These are phyloP conservation scores for Xylariaceae sp. DNA, from an alignment of 2,329 filamentous ascomycete genomes.

Conservation along the genomic window DNA sequence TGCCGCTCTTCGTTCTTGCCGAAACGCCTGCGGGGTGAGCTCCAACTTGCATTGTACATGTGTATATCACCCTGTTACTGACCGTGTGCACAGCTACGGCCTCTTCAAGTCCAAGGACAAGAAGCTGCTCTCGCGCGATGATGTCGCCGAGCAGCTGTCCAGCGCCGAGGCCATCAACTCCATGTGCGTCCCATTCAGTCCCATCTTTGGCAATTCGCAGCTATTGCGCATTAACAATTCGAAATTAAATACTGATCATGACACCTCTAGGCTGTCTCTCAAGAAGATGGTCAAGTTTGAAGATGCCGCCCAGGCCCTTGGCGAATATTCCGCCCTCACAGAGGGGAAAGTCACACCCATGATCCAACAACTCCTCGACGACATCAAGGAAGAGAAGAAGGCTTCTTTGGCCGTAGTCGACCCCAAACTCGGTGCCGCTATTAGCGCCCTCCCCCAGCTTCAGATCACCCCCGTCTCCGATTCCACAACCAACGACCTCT, in stretches of 20 bases:
- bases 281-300: constrained; percentile 98
- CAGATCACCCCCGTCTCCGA: constrained; percentile 81
- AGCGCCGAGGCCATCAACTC: constrained; percentile 82
- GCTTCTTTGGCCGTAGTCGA: constrained; percentile 91
- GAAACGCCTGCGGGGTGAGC: constrained; percentile 82
- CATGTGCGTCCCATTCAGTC: constrained; percentile 59
- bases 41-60: constrained; percentile 5
- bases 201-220: constrained; percentile 3
- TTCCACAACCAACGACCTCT: constrained; percentile 80
- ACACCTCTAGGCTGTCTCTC: constrained; percentile 69
- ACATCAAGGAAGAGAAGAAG: constrained; percentile 97
- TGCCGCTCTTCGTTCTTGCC: constrained; percentile 89
- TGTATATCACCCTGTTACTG: constrained; percentile 17
- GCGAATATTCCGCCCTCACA: constrained; percentile 83
- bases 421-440: constrained; percentile 85
- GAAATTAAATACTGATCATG: too few relatives aligned
- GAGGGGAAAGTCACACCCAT: constrained; percentile 94
- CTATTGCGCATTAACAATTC: neutral
- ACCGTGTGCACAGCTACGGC: constrained; percentile 67
- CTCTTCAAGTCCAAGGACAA: constrained; percentile 98
- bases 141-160: constrained; percentile 70
- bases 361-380: constrained; percentile 76
- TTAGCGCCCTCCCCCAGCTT: constrained; percentile 86
- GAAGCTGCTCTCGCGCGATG: constrained; percentile 89
- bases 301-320: constrained; percentile 82